Evolutionary conservation across 257 asterid genomes (phyloP), one percentile per base, ranked within the genome.

Genomic region (Perilla frutescens): DNA sequence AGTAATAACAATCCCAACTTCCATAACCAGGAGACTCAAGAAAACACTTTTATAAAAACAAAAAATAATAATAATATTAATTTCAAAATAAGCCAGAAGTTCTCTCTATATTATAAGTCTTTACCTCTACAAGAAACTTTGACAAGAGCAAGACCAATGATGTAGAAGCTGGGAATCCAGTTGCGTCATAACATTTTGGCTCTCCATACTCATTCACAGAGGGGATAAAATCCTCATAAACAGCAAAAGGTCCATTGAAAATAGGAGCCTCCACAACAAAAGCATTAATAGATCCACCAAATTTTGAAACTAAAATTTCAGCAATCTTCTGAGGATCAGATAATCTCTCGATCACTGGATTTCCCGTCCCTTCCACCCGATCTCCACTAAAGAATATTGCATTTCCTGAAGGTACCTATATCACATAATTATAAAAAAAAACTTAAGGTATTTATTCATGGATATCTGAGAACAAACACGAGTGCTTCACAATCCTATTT

Each of bases 321-420:
- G 93, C 95, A 74, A 92, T 85, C 70, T 56, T 86, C 73, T 79
- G 84, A 60, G 88, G 89, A 87, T 95, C 89, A 4, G 98, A 95
- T 77, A 95, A 79, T 83, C 85, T 90, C 86, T 87, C 96, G 40
- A 95, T 90, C 83, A 92, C 91, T 29, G 90, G 91, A 86, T 95
- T 86, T 49, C 78, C 91, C 2, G 96, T 90, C 68, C 85, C 90
- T 75, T 87, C 93, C 58, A 86, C 92, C 73, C 84, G 83, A 83
- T 95, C 99, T 58, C 99, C 99, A 70, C 65, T 86, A 77, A 95
- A 90, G 85, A 92, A 90, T 68, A 95, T 87, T 47, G 81, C 97
- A 79, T 95, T 92, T 70, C 98, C 92, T 74, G 87, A 87, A 66
- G 99, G 98, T 71, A 87, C 91, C 97, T 94, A 76, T 45, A 49